phyloP scores from a whole-genome alignment of 441 rosid genomes.

The Brassica hybrid region DNA sequence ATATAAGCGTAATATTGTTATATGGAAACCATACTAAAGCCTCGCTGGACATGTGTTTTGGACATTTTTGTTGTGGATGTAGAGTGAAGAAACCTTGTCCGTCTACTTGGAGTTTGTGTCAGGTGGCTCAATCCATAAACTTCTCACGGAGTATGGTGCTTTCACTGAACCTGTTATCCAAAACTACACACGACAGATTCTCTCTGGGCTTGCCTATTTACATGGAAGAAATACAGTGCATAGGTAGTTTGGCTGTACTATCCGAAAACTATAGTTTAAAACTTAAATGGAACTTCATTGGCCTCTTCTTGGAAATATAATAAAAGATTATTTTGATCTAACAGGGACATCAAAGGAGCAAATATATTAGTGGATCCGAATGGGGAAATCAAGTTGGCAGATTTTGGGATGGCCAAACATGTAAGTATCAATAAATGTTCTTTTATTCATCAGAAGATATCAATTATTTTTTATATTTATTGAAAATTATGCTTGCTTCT shows the following conservation, averaged over 20 bases:
- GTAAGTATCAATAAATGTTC: conserved; percentile 49
- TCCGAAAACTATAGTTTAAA: too few relatives aligned
- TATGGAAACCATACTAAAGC: conserved; percentile 30
- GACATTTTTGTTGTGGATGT: conserved; percentile 41
- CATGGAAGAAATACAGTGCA: conserved; percentile 94
- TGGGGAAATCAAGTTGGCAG: conserved; percentile 93
- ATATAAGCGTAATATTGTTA: conserved; percentile 11
- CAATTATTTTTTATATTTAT: neutral
- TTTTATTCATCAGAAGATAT: neutral
- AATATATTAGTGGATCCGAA: conserved; percentile 92
- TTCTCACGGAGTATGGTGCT: conserved; percentile 91
- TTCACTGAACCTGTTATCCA: conserved; percentile 94
- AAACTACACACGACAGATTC: conserved; percentile 89
- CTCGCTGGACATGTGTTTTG: conserved; percentile 31
- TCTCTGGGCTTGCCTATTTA: conserved; percentile 84
- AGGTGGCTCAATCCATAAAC: conserved; percentile 95
- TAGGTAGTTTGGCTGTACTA: conserved; percentile 55
- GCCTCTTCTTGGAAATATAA: conserved; percentile 16
- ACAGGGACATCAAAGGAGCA: conserved; percentile 96
- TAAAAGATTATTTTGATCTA: conserved; percentile 15
- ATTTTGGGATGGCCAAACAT: conserved; percentile 99
- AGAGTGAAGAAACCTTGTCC: conserved; percentile 86
- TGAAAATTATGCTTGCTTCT: conserved; percentile 18
- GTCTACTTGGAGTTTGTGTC: conserved; percentile 95
- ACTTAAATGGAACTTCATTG: conserved; percentile 16